Evolutionary conservation across 768 basidiomycete genomes (phyloP).

Genomic region (Trametes cubensis): DNA sequence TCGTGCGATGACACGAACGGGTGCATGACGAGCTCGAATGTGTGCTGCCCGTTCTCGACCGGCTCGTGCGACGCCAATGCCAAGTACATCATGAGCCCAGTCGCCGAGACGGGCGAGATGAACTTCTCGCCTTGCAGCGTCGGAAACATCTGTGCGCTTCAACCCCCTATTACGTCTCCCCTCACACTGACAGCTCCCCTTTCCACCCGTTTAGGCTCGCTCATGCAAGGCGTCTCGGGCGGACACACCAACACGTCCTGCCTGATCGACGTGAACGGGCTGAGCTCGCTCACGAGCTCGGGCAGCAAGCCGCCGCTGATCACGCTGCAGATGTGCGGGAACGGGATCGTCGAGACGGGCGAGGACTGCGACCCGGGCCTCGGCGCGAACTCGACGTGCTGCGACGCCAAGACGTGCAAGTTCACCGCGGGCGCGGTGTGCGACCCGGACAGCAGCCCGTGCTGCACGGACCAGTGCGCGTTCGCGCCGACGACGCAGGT

Average conservation of each 20-base stretch:
- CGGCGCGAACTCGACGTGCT: constrained; percentile 65
- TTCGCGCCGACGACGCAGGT: constrained; percentile 70
- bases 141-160: constrained; percentile 74
- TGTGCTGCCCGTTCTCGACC: constrained; percentile 71
- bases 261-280: constrained; percentile 58
- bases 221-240: constrained; percentile 54
- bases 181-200: constrained; percentile 3
- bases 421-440: constrained; percentile 73
- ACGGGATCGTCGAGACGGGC: constrained; percentile 79
- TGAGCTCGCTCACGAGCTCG: constrained; percentile 30
- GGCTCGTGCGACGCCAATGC: constrained; percentile 64
- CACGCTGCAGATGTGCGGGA: constrained; percentile 76
- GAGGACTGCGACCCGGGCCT: constrained; percentile 88
- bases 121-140: constrained; percentile 77
- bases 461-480: constrained; percentile 70
- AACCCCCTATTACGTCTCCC: not conserved
- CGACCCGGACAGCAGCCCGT: constrained; percentile 74
- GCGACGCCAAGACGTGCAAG: constrained; percentile 74
- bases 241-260: constrained; percentile 64
- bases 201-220: constrained; percentile 49
- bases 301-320: constrained; percentile 41
- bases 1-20: constrained; percentile 38
- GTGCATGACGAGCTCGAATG: constrained; percentile 30
- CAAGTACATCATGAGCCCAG: constrained; percentile 84
- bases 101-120: constrained; percentile 63